Base-by-base conservation (phyloP, 2,329 filamentous ascomycete genomes). In the Fusarium napiforme region DNA sequence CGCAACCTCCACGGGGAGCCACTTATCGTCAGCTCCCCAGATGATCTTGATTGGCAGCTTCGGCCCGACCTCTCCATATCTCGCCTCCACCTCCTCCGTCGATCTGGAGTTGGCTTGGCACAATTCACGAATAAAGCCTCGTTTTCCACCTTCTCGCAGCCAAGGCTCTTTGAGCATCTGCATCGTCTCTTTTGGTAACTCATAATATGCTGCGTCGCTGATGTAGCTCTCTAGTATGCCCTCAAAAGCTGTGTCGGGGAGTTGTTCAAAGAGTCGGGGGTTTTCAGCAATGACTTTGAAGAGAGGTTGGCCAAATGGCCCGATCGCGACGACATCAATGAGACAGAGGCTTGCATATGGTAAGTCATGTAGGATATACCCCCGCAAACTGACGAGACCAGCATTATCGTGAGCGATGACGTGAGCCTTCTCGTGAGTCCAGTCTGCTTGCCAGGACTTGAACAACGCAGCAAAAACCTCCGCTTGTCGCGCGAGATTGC, bases 371-470 rank as follows among this genome's bases (percentile, higher is more conserved):
- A 84, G 50, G 0, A 86, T 71, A 56, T 83, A 77, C 0, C 80
- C 80, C 5, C 84, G 81, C 9, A 86, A 55, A 26, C 78, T 79
- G 46, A 86, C 80, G 15, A 85, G 64, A 0, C 85, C 84, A 2
- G 79, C 85, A 40, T 85, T 82, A 36, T 86, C 85, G 64, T 87
- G 85, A 0, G 84, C 84, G 4, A 86, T 69, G 1, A 87, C 77
- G 59, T 84, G 81, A 1, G 84, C 79, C 21, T 73, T 75, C 8
- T 63, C 71, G 9, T 62, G 64, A 18, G 45, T 49, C 78, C 78
- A 80, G 11, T 69, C 42, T 14, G 73, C 34, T 9, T 77, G 55
- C 79, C 84, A 83, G 23, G 78, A 75, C 11, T 78, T 72, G 60
- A 82, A 82, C 0, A 87, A 79, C 0, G 82, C 83, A 11, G 82